Conservation (phyloP, 768 basidiomycete genomes). For the Peribolospora baueri region DNA sequence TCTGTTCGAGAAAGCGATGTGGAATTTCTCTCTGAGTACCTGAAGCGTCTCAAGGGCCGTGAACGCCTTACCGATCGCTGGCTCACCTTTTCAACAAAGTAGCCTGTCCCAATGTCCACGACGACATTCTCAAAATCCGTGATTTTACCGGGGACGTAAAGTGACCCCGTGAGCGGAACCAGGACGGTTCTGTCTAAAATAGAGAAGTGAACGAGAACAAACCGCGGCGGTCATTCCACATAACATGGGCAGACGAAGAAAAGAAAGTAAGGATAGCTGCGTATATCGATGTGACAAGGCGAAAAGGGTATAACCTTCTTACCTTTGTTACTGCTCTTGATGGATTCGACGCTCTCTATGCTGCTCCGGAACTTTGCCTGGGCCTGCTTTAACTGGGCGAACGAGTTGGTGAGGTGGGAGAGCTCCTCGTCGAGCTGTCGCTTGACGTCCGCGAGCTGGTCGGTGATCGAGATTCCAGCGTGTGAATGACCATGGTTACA, state of each 20-base stretch:
- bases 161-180: constrained; percentile 76
- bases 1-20: constrained; percentile 26
- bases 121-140: constrained; percentile 63
- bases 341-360: constrained; percentile 49
- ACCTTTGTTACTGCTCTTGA: constrained; percentile 40
- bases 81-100: constrained; percentile 76
- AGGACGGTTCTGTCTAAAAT: constrained; percentile 59
- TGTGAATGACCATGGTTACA: too few species aligned
- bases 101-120: constrained; percentile 87
- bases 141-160: constrained; percentile 83
- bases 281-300: constrained; percentile 23
- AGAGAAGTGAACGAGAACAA: not conserved
- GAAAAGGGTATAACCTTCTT: constrained; percentile 1
- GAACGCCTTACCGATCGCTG: not conserved
- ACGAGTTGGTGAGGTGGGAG: constrained; percentile 70
- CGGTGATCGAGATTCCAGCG: too few species aligned
- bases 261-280: not conserved
- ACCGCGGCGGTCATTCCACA: not conserved
- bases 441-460: too few species aligned
- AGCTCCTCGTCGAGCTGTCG: constrained; percentile 38
- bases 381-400: constrained; percentile 73
- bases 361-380: constrained; percentile 75
- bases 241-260: not conserved
- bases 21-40: not conserved
- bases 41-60: not conserved